Conservation (phyloP, 306 rosid species). For the Dalbergia cochinchinensis region DNA sequence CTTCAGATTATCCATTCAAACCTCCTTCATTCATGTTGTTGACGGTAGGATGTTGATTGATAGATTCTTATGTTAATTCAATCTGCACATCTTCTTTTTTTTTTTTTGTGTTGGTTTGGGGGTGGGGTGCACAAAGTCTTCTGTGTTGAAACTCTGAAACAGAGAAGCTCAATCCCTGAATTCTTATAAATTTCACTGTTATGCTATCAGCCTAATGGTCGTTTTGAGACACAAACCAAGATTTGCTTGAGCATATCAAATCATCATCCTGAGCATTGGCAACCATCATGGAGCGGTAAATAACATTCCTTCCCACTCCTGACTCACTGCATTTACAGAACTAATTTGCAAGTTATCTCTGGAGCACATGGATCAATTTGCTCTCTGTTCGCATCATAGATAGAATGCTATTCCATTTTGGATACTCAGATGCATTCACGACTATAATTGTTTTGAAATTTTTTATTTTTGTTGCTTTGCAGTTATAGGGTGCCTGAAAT, state of each 20-base stretch:
- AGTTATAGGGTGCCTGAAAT: neutral
- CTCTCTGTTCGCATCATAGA: neutral
- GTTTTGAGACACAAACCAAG: slow-evolving; percentile 86
- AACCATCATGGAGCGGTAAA: slow-evolving; percentile 89
- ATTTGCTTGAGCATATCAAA: slow-evolving; percentile 90
- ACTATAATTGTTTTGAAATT: slow-evolving; percentile 1
- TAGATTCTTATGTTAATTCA: neutral
- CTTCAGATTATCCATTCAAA: slow-evolving; percentile 85
- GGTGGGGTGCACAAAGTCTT: neutral
- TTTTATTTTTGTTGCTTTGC: neutral
- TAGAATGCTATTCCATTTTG: slow-evolving; percentile 6
- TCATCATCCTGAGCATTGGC: slow-evolving; percentile 97
- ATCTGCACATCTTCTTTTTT: neutral
- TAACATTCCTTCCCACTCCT: slow-evolving; percentile 14
- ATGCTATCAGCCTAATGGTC: slow-evolving; percentile 78
- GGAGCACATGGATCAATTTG: neutral
- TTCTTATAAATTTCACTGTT: slow-evolving; percentile 41
- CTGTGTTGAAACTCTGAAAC: slow-evolving; percentile 5
- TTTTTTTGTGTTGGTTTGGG: too few relatives aligned
- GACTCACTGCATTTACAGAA: neutral
- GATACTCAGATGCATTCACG: neutral
- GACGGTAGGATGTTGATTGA: slow-evolving; percentile 56
- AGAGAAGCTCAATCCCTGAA: neutral
- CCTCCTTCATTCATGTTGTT: slow-evolving; percentile 86
- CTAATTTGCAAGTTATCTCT: slow-evolving; percentile 14